Percentiles rank a stretch among this genome's conserved stretches.
Conservation (phyloP, 495 filamentous ascomycete genomes). For the Neurospora cerealis region DNA sequence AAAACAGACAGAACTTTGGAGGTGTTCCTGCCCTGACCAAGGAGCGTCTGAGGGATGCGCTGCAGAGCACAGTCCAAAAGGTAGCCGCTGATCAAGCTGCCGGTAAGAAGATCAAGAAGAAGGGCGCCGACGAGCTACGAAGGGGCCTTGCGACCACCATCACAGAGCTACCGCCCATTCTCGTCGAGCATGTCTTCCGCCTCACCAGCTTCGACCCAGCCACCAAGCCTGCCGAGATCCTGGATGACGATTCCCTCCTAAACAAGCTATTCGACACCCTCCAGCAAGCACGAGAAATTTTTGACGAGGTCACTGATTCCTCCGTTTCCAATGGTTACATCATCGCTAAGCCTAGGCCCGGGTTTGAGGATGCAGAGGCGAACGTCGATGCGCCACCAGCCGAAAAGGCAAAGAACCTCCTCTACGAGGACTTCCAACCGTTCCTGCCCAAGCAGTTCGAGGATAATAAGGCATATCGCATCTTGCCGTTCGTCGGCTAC, state of each 20-base stretch:
- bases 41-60: constrained; percentile 56
- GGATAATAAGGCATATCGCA: constrained; percentile 47
- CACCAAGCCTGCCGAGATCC: constrained; percentile 53
- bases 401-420: constrained; percentile 37
- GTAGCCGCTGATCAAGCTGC: constrained; percentile 33
- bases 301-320: constrained; percentile 49
- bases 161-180: constrained; percentile 72
- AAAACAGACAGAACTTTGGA: constrained; percentile 69
- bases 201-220: constrained; percentile 55
- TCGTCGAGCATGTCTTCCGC: constrained; percentile 78
- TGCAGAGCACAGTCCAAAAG: constrained; percentile 54
- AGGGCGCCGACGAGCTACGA: constrained; percentile 59
- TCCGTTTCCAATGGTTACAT: constrained; percentile 71
- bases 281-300: constrained; percentile 52
- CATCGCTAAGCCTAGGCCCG: constrained; percentile 55
- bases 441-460: constrained; percentile 82
- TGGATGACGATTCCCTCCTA: constrained; percentile 54
- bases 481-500: constrained; percentile 71
- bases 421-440: constrained; percentile 95
- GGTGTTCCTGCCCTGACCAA: constrained; percentile 65
- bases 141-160: constrained; percentile 73
- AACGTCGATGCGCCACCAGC: constrained; percentile 1
- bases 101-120: constrained; percentile 67
- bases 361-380: neutral
- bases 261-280: constrained; percentile 54